Percentiles rank a stretch among this genome's conserved stretches.
phyloP scores from a whole-genome alignment of 2,329 filamentous ascomycete species.

The Beauveria asiatica region DNA sequence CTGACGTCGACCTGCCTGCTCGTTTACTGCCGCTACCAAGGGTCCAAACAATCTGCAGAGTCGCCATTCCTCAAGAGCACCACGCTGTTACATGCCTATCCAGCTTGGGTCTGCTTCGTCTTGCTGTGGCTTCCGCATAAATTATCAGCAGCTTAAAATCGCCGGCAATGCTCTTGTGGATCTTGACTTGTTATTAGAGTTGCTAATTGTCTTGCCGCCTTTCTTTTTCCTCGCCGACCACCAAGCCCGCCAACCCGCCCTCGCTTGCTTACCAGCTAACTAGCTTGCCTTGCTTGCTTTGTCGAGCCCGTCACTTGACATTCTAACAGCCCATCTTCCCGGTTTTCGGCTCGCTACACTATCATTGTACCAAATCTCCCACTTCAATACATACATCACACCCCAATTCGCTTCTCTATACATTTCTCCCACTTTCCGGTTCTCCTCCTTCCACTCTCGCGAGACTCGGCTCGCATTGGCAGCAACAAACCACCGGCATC shows the following conservation, averaged over 20 bases:
- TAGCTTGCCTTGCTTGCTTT: background rate
- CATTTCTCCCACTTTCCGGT: background rate
- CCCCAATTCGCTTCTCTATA: background rate
- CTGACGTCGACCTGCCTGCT: too few species aligned
- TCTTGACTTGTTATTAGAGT: background rate
- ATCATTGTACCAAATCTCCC: background rate
- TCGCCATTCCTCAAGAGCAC: too few species aligned
- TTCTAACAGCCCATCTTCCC: background rate
- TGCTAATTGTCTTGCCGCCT: background rate
- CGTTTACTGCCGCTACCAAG: too few species aligned
- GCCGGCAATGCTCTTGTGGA: background rate
- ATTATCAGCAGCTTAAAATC: background rate
- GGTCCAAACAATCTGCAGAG: too few species aligned
- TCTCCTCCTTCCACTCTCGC: background rate
- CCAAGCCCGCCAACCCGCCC: background rate
- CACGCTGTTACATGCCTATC: too few species aligned
- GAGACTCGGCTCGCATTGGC: background rate
- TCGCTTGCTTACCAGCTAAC: background rate
- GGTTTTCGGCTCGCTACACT: conserved; percentile 12
- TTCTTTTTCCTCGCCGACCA: conserved; percentile 1
- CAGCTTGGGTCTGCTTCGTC: background rate
- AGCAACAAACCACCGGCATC: background rate
- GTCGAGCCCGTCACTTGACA: background rate
- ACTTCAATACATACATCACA: background rate
- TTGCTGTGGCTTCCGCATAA: background rate